Evolutionary conservation across 2,329 filamentous ascomycete genomes (phyloP).

Genomic region (Fusarium dimerum): DNA sequence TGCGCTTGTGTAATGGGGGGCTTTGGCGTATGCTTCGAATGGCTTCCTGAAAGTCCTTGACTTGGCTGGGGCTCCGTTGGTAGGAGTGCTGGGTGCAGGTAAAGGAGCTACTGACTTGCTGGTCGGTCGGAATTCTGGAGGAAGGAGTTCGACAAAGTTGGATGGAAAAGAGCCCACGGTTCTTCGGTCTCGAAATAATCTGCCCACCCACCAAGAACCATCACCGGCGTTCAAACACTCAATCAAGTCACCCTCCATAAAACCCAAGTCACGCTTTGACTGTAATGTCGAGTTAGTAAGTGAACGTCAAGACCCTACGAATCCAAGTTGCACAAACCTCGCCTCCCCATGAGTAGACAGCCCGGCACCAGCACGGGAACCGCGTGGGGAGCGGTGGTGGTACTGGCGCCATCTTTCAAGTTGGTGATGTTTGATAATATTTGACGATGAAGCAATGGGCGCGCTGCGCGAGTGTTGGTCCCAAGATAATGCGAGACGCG

Average conservation of each 20-base stretch:
- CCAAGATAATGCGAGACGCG: constrained; percentile 9
- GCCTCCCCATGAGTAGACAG: constrained; percentile 91
- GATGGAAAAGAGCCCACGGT: constrained; percentile 93
- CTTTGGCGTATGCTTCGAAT: constrained; percentile 67
- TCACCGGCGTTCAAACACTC: constrained; percentile 98
- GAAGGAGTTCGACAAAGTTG: constrained; percentile 93
- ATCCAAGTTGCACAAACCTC: constrained; percentile 54
- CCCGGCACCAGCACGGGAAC: constrained; percentile 90
- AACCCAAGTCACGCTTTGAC: constrained; percentile 92
- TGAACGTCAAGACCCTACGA: background rate
- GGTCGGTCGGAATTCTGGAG: constrained; percentile 80
- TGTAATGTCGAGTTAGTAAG: constrained; percentile 35
- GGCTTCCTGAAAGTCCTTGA: constrained; percentile 66
- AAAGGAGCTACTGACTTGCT: constrained; percentile 62
- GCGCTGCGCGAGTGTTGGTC: constrained; percentile 9
- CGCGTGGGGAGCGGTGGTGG: constrained; percentile 67
- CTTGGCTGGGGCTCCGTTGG: constrained; percentile 58
- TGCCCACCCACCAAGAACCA: constrained; percentile 97
- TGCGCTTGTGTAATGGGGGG: constrained; percentile 65
- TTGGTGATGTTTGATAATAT: constrained; percentile 7
- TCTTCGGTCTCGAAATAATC: constrained; percentile 83
- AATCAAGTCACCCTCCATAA: constrained; percentile 96
- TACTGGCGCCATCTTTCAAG: constrained; percentile 51
- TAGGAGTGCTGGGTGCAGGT: constrained; percentile 55
- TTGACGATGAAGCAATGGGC: constrained; percentile 1